Evolutionary conservation across 1,284 basidiomycete species (phyloP).

Genomic region (Cryptococcus deneoformans): DNA sequence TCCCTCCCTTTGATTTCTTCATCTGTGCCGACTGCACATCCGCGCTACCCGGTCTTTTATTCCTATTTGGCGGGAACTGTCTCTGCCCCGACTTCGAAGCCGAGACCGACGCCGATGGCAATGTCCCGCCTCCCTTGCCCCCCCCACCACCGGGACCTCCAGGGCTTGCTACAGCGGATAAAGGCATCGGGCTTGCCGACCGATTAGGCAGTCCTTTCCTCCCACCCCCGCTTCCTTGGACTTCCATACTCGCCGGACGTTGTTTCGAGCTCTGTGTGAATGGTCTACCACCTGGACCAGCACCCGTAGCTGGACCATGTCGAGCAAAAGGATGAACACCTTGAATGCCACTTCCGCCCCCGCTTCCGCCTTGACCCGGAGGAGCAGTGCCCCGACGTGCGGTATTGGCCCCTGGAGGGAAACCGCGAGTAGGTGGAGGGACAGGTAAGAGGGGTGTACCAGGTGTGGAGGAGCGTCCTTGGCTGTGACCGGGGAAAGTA

Average conservation of each 20-base stretch:
- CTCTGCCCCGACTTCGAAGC: background rate
- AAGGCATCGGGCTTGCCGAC: background rate
- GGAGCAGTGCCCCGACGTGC: background rate
- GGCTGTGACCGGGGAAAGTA: background rate
- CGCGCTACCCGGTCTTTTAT: conserved; percentile 6
- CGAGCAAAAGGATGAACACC: background rate
- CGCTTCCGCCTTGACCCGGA: background rate
- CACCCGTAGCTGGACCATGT: background rate
- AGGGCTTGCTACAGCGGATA: background rate
- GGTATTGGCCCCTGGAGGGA: conserved; percentile 2
- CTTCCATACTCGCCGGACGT: background rate
- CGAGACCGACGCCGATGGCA: no score
- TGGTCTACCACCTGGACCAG: background rate
- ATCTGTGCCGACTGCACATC: conserved; percentile 3
- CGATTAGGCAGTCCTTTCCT: background rate
- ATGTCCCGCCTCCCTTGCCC: no score
- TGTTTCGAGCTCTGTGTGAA: background rate
- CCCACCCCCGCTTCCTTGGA: background rate
- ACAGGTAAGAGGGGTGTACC: conserved; percentile 22
- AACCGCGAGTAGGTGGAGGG: conserved; percentile 8
- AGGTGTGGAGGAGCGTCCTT: conserved; percentile 4
- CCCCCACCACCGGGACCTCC: no score
- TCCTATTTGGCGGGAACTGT: background rate
- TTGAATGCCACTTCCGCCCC: no score
- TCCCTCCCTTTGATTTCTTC: conserved; percentile 3